Evolutionary conservation across 352 stramenopile species (phyloP), one percentile per base, ranked within the genome.

Genomic region (Phytophthora multivora): DNA sequence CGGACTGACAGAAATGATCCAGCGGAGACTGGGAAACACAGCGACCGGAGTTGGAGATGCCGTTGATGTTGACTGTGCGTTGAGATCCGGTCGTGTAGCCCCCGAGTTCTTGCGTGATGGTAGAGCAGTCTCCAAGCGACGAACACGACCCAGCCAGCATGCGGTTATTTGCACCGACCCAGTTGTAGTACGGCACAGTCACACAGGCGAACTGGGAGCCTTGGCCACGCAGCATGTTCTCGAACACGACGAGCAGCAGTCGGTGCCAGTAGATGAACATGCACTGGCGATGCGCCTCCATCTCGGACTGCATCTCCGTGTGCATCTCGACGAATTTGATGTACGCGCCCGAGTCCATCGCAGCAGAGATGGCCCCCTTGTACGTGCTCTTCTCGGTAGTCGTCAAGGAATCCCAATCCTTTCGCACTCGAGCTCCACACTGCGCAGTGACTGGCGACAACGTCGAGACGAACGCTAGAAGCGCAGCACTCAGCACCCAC

Each of bases 181-280:
- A 90, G 71, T 95, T 87, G 76, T 79, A 95, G 61, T 91, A 93
- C 33, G 85, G 87, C 16, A 95, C 47, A 11, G 87, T 94, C 25
- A 94, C 66, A 59, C 87, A 95, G 11, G 69, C 75, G 28, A 74
- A 94, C 38, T 73, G 33, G 0, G 57, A 11, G 5, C 73, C 79
- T 50, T 89, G 76, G 1, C 51, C 71, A 38, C 85, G 87, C 4
- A 95, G 66, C 83, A 95, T 93, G 68, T 93, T 95, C 59, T 95
- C 86, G 55, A 88, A 95, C 2, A 59, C 80, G 0, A 79, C 31
- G 2, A 95, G 70, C 15, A 93, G 73, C 8, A 80, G 51, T 8
- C 84, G 80, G 52, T 93, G 84, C 86, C 86, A 95, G 67, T 89
- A 91, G 46, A 90, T 73, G 67, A 93, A 93, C 77, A 92, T 90